Evolutionary conservation across 257 asterid species (phyloP), one percentile per base, ranked within the genome.

Genomic region (Nicotiana benthamiana): DNA sequence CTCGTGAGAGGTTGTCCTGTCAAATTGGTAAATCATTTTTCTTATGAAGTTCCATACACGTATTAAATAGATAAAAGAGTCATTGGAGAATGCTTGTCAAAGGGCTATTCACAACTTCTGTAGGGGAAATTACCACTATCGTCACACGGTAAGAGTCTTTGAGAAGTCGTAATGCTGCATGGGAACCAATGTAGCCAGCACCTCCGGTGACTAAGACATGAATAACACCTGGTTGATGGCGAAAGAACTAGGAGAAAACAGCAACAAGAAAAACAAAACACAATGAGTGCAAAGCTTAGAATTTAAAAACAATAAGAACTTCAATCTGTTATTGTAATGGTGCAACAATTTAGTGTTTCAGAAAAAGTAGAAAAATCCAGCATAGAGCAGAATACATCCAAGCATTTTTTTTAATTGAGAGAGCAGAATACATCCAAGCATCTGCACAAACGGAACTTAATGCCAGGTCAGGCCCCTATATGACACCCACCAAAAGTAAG

Each of bases 141-240:
- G 98, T 93, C 85, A 94, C 98, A 75, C 98, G 96, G 77, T 91
- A 92, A 16, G 86, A 86, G 82, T 92, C 97, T 79, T 90, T 86
- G n/a, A 94, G 94, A 82, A 94, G 97, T 16, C 95, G 89, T 80
- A 94, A 83, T 40, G 93, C 92, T 68, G 98, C 97, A 86, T 94
- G 98, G 67, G 98, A 93, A 75, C 98, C 98, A 56, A 94, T 94
- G 86, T 88, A 94, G 22, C 97, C 98, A 80, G 98, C 98, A 79
- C 98, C 98, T 85, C 98, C 98, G 40, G 98, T 94, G 57, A 94
- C 97, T 75, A 94, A 86, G 80, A 94, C 97, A 83, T 94, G 98
- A 84, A 96, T 89, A 46, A 93, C 97, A 54, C 98, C 98, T 16
- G 90, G 87, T 87, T 94, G 97, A 48, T 87, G 94, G 77, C 84